phyloP scores from a whole-genome alignment of 2,329 filamentous ascomycete genomes.

The Microdochium bolleyi region DNA sequence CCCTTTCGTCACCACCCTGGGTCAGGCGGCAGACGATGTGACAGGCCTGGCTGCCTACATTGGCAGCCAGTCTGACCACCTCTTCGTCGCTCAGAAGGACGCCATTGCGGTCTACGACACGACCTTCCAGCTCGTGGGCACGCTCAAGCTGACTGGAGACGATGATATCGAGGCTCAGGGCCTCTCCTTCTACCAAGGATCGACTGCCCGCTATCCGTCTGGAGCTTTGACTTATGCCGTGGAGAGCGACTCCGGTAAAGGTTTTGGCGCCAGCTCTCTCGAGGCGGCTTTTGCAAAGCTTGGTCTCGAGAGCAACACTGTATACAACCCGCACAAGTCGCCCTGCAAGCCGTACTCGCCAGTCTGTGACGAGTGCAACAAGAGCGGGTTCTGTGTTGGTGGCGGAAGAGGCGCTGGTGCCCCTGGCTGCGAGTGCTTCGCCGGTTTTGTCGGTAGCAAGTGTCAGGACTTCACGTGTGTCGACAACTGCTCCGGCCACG shows the following conservation, averaged over 20 bases:
- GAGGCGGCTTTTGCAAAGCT: constrained; percentile 22
- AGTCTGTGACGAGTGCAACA: constrained; percentile 24
- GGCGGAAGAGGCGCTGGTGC: constrained; percentile 1
- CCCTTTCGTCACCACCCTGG: constrained; percentile 25
- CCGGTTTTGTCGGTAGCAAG: constrained; percentile 26
- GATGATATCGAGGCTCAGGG: constrained; percentile 34
- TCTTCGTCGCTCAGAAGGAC: constrained; percentile 30
- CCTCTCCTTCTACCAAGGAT: constrained; percentile 29
- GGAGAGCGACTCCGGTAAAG: constrained; percentile 27
- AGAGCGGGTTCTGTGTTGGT: constrained; percentile 27
- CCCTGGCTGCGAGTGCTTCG: constrained; percentile 30
- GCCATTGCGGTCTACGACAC: constrained; percentile 29
- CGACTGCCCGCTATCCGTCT: constrained; percentile 22
- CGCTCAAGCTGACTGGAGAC: constrained; percentile 24
- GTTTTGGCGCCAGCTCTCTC: constrained; percentile 31
- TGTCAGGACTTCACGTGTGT: constrained; percentile 28
- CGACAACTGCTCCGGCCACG: constrained; percentile 31
- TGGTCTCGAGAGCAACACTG: constrained; percentile 24
- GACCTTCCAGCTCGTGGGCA: constrained; percentile 25
- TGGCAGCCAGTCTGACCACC: constrained; percentile 23
- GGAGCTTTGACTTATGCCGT: constrained; percentile 32
- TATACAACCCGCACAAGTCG: constrained; percentile 25
- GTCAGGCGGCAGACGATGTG: constrained; percentile 26
- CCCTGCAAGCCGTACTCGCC: constrained; percentile 14
- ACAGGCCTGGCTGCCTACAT: constrained; percentile 33